Conservation (phyloP, 2,329 filamentous ascomycete species). For the Fusarium duplospermum region DNA sequence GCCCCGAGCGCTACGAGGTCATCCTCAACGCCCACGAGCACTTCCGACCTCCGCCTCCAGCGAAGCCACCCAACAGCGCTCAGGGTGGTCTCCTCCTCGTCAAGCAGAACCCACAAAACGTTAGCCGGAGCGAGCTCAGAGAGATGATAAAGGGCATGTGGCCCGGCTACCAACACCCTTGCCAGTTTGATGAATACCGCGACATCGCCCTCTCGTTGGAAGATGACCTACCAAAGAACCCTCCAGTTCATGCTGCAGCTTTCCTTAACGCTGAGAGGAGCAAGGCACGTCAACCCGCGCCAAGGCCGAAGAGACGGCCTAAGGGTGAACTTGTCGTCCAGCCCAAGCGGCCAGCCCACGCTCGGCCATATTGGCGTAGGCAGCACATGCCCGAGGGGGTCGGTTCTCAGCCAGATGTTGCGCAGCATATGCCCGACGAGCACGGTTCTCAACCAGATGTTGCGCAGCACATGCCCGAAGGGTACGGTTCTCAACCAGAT, state of each 20-base stretch:
- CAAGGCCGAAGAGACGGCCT: background rate
- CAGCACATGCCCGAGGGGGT: no score
- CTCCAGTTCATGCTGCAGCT: background rate
- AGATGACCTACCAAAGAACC: background rate
- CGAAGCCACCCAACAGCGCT: background rate
- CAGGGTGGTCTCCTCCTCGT: background rate
- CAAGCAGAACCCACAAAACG: background rate
- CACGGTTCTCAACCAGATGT: no score
- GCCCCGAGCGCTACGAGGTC: background rate
- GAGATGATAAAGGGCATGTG: background rate
- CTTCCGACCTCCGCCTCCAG: slow-evolving; percentile 16
- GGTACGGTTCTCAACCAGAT: no score
- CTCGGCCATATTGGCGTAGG: no score
- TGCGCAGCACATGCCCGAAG: no score
- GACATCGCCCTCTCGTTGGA: background rate
- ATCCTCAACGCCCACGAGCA: slow-evolving; percentile 1
- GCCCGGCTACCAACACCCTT: background rate
- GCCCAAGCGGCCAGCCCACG: background rate
- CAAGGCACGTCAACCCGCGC: background rate
- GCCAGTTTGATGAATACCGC: background rate
- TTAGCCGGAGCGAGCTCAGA: background rate
- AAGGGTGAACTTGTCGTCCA: background rate
- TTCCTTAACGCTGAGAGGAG: background rate
- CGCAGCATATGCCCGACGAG: no score
- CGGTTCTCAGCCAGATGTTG: no score